These are phyloP conservation scores for Phytophthora citricola DNA, from an alignment of 352 stramenopile species.

Conservation along the genomic window DNA sequence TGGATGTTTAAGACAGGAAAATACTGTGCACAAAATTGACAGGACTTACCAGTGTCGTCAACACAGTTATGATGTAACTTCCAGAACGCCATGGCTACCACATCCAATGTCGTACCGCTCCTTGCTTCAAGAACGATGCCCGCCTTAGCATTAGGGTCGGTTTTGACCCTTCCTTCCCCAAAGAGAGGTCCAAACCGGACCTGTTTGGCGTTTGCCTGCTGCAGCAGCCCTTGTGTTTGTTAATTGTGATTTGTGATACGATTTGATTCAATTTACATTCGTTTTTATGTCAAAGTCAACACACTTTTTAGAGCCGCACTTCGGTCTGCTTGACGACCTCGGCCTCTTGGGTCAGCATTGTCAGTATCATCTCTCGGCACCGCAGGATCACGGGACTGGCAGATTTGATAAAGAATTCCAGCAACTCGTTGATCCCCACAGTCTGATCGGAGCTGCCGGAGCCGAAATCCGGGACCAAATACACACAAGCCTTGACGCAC, in stretches of 20 bases:
- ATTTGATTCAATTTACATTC: constrained; percentile 9
- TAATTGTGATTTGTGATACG: too few species aligned
- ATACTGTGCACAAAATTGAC: too few species aligned
- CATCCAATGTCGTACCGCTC: constrained; percentile 1
- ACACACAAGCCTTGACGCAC: constrained; percentile 28
- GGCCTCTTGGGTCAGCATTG: constrained; percentile 27
- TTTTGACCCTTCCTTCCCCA: constrained; percentile 5
- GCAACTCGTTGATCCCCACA: constrained; percentile 32
- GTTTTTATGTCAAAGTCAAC: neutral
- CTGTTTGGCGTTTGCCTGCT: neutral
- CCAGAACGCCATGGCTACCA: constrained; percentile 11
- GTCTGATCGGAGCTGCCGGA: constrained; percentile 20
- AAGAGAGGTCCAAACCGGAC: constrained; percentile 1
- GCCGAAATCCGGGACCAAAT: constrained; percentile 37
- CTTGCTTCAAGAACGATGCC: constrained; percentile 6
- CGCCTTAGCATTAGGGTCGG: neutral
- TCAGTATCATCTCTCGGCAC: constrained; percentile 32
- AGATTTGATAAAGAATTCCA: constrained; percentile 36
- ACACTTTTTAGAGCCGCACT: constrained; percentile 22
- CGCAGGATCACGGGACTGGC: constrained; percentile 23
- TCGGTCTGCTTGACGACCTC: constrained; percentile 22
- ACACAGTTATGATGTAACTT: neutral
- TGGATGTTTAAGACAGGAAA: neutral
- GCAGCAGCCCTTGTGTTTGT: neutral
- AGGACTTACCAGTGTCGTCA: constrained; percentile 2